Evolutionary conservation across 345 rosid species (phyloP).

Genomic region (Odontarrhena argentea): DNA sequence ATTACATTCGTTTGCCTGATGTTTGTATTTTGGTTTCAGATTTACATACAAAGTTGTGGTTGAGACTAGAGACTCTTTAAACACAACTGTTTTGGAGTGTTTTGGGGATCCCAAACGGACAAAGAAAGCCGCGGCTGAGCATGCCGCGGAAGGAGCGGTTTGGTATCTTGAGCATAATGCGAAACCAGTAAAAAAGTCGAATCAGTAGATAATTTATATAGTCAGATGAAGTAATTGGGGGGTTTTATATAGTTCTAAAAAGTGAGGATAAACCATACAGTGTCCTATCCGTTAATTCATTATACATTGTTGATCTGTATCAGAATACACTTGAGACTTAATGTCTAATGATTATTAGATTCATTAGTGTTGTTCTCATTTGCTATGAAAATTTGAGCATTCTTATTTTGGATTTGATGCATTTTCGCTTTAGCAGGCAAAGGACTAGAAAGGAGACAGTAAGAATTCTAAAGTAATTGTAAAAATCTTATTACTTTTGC

Average conservation of each 20-base stretch:
- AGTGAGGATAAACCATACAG: not conserved
- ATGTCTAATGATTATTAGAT: not conserved
- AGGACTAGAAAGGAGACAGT: not conserved
- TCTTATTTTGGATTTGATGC: not conserved
- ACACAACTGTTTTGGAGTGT: conserved; percentile 47
- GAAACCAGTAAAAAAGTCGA: conserved; percentile 14
- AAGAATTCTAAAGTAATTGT: conserved; percentile 30
- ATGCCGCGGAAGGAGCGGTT: conserved; percentile 70
- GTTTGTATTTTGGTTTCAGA: conserved; percentile 40
- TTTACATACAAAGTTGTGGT: conserved; percentile 58
- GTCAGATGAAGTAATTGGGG: conserved; percentile 8
- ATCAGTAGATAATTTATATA: conserved; percentile 3
- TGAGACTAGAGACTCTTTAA: conserved; percentile 42
- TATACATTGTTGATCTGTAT: conserved; percentile 15
- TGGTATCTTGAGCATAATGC: conserved; percentile 55
- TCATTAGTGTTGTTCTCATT: conserved; percentile 2
- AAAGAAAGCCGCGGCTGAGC: conserved; percentile 67
- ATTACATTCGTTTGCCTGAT: not conserved
- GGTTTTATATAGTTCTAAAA: not conserved
- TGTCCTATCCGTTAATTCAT: not conserved
- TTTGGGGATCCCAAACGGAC: conserved; percentile 47
- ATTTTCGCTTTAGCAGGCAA: not conserved
- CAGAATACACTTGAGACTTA: not conserved
- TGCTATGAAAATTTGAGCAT: not conserved
- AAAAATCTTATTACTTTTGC: conserved; percentile 33